phyloP scores from a whole-genome alignment of 352 stramenopile genomes.

The Pythium dissotocum region DNA sequence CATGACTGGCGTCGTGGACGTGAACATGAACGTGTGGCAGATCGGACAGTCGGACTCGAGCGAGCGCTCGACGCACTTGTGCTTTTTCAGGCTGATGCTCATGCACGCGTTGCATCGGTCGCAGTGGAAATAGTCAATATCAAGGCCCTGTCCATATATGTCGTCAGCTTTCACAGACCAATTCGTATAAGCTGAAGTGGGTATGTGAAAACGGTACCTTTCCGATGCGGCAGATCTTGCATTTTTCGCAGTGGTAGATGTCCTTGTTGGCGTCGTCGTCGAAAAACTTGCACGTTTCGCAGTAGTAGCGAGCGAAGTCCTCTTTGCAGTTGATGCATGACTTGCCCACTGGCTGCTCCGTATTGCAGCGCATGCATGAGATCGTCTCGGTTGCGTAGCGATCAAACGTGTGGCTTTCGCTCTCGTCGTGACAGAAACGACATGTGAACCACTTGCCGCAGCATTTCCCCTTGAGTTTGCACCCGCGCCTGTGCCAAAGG shows the following conservation, averaged over 20 bases:
- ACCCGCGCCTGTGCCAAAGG: constrained; percentile 34
- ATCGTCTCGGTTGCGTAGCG: constrained; percentile 94
- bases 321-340: constrained; percentile 72
- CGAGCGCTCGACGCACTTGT: constrained; percentile 94
- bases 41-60: constrained; percentile 96
- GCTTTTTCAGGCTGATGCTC: constrained; percentile 86
- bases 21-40: constrained; percentile 95
- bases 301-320: constrained; percentile 94
- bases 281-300: constrained; percentile 95
- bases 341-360: constrained; percentile 65
- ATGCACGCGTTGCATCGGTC: constrained; percentile 98
- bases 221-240: constrained; percentile 96
- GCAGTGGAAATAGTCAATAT: constrained; percentile 98
- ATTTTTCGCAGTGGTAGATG: constrained; percentile 99
- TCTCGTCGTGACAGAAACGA: constrained; percentile 88
- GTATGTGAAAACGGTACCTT: constrained; percentile 38
- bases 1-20: constrained; percentile 94
- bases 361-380: constrained; percentile 93
- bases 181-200: background rate
- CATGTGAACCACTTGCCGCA: constrained; percentile 90
- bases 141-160: constrained; percentile 61
- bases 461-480: constrained; percentile 86
- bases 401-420: constrained; percentile 91
- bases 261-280: constrained; percentile 91
- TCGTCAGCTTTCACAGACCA: background rate